These are phyloP conservation scores for Schrenkiella parvula DNA, from an alignment of 345 rosid genomes.

Conservation along the genomic window DNA sequence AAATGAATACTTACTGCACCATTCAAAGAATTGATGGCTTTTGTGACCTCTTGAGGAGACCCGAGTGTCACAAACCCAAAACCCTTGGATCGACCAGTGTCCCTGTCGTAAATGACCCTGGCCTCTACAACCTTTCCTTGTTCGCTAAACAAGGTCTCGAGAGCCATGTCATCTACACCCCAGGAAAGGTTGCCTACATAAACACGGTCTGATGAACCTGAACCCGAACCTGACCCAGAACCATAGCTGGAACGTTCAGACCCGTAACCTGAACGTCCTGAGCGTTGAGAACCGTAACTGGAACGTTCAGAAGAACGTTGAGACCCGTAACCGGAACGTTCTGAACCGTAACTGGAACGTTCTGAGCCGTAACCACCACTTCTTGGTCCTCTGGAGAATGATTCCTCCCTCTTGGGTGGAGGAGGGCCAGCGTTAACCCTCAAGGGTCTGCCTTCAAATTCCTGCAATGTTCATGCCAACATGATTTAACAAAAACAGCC, in stretches of 20 bases:
- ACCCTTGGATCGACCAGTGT: constrained; percentile 95
- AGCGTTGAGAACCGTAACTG: constrained; percentile 3
- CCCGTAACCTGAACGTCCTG: constrained; percentile 15
- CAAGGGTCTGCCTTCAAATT: constrained; percentile 77
- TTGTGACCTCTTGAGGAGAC: constrained; percentile 72
- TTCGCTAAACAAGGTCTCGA: constrained; percentile 74
- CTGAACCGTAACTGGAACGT: constrained; percentile 16
- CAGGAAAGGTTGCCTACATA: constrained; percentile 93
- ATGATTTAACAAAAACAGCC: neutral
- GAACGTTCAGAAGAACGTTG: constrained; percentile 14
- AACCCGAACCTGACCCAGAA: constrained; percentile 31
- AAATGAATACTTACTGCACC: constrained; percentile 66
- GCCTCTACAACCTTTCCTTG: constrained; percentile 88
- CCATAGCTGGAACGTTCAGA: constrained; percentile 30
- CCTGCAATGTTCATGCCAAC: constrained; percentile 44
- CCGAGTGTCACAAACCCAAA: constrained; percentile 90
- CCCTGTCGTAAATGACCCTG: constrained; percentile 91
- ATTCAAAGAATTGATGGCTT: constrained; percentile 67
- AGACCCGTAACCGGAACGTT: constrained; percentile 14
- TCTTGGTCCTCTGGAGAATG: constrained; percentile 46
- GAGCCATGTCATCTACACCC: constrained; percentile 85
- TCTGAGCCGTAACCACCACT: constrained; percentile 33
- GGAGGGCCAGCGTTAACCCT: constrained; percentile 93
- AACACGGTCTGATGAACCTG: constrained; percentile 53
- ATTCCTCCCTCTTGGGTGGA: constrained; percentile 56